Evolutionary conservation across 1,284 basidiomycete species (phyloP), one percentile per base, ranked within the genome.

Genomic region (Ustilago esculenta): DNA sequence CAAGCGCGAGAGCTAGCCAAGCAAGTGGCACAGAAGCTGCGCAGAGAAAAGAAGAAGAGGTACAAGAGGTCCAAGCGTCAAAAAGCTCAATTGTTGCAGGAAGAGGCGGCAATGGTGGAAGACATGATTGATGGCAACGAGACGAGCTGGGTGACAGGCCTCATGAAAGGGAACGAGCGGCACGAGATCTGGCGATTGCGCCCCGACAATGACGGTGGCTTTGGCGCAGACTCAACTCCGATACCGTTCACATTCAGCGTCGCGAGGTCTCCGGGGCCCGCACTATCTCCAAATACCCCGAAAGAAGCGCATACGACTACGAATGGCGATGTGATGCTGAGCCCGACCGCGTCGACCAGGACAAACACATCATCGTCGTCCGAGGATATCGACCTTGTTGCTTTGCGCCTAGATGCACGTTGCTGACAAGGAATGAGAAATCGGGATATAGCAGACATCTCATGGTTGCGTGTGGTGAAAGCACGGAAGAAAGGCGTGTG

Each of bases 331-430:
- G 35, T n/a, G 2, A 15, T 24, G 24, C 23, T 36, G 17, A 55
- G 59, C 34, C 59, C 52, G 2, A 51, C 57, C 24, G 36, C 23
- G 15, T 53, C 50, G 8, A n/a, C n/a, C 44, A 42, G 15, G 11
- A 52, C 64, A 7, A 49, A 50, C n/a, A 44, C 33, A 17, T 59
- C 56, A 5, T 50, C 54, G 14, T 51, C 54, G 11, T 63, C 58
- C 5, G 65, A 58, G 25, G 58, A 68, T 18, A 29, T 63, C 23
- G 58, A 63, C 34, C 51, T 63, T 10, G 65, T 58, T 4, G 65
- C 58, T 17, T 35, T 58, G 29, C 45, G 58, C 2, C 41, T 67
- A n/a, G 37, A 46, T n/a, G n/a, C n/a, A n/a, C n/a, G n/a, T n/a
- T n/a, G n/a, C n/a, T n/a, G n/a, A n/a, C n/a, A n/a, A n/a, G n/a